A percentile compares a stretch with the other conserved stretches of the same genome.
These are phyloP conservation scores for Globisporangium takayamanum DNA, from an alignment of 352 stramenopile species.

Conservation along the genomic window DNA sequence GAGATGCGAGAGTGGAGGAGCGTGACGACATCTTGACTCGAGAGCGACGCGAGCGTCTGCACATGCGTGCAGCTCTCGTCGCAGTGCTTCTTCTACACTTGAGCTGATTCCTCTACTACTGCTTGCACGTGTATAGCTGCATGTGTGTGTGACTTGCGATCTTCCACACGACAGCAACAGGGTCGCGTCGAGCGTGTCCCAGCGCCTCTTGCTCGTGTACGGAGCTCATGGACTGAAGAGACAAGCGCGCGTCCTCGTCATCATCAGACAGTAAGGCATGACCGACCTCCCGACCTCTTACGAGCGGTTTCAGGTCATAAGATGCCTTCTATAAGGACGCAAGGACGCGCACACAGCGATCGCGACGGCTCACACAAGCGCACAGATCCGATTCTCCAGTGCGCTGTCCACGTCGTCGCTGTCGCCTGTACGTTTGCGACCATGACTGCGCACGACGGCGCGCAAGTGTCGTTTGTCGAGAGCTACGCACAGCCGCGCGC, in stretches of 20 bases:
- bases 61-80: background rate
- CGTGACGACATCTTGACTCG: conserved; percentile 13
- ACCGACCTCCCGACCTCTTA: too few relatives aligned
- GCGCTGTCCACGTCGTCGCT: background rate
- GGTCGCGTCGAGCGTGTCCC: background rate
- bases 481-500: conserved; percentile 23
- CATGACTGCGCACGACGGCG: conserved; percentile 7
- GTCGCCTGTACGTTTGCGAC: background rate
- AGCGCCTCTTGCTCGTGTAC: too few relatives aligned
- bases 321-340: background rate
- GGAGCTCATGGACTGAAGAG: too few relatives aligned
- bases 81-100: conserved; percentile 27
- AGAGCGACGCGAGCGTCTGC: background rate
- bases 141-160: background rate
- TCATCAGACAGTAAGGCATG: too few relatives aligned
- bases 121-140: background rate
- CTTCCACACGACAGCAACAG: too few relatives aligned
- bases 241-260: too few relatives aligned
- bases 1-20: conserved; percentile 16
- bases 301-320: background rate
- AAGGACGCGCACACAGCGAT: background rate
- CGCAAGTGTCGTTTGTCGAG: conserved; percentile 24
- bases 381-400: background rate
- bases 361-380: background rate
- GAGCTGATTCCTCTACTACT: conserved; percentile 21